Evolutionary conservation across 768 basidiomycete species (phyloP).

Genomic region (Lentinula detonsa): DNA sequence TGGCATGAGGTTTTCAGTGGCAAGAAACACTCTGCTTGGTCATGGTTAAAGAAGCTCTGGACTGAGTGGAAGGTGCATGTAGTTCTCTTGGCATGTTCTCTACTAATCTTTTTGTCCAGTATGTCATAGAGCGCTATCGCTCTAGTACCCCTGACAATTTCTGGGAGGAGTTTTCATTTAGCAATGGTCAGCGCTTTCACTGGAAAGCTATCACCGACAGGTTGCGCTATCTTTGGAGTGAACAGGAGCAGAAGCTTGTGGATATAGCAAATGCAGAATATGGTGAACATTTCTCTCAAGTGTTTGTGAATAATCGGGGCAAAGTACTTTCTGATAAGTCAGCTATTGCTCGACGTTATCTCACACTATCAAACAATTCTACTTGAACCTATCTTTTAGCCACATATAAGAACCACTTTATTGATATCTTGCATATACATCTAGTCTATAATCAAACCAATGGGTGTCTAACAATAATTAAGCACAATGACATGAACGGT

Average conservation of each 20-base stretch:
- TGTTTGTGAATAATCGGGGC: neutral
- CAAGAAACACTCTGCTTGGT: neutral
- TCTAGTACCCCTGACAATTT: neutral
- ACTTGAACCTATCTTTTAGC: no score
- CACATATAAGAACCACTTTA: no score
- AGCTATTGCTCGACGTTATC: neutral
- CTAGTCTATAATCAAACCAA: neutral
- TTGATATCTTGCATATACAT: no score
- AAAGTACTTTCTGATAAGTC: neutral
- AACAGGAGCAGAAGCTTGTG: neutral
- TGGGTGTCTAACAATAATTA: neutral
- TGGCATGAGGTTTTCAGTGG: neutral
- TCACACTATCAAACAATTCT: neutral
- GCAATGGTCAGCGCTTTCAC: neutral
- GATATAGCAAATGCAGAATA: neutral
- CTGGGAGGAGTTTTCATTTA: neutral
- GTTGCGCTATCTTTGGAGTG: neutral
- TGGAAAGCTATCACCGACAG: neutral
- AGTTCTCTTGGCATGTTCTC: neutral
- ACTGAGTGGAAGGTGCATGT: neutral
- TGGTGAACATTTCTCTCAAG: neutral
- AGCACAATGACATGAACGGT: constrained; percentile 15
- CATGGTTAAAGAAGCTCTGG: neutral
- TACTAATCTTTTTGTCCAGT: neutral
- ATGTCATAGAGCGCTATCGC: neutral